Conservation (phyloP, 2,329 filamentous ascomycete genomes). For the Aureobasidium sp. region DNA sequence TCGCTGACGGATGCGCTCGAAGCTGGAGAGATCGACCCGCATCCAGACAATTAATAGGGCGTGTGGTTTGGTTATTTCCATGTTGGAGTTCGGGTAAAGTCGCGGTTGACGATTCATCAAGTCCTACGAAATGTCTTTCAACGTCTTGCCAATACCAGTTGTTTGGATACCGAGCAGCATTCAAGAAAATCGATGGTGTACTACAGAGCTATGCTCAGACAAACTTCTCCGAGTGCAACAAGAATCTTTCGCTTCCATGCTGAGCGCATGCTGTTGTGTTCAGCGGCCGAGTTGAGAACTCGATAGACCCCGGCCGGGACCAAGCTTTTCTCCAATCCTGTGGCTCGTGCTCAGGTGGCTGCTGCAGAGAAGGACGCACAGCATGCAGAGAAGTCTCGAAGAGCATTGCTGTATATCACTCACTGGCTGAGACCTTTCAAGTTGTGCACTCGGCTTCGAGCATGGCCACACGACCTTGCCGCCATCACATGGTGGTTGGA, state of each 20-base stretch:
- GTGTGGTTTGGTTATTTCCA: not conserved
- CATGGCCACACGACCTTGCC: not conserved
- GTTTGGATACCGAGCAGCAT: not conserved
- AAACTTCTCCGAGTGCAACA: not conserved
- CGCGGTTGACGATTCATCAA: not conserved
- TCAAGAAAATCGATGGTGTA: not conserved
- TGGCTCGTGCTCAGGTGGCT: not conserved
- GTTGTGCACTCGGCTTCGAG: not conserved
- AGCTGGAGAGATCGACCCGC: not conserved
- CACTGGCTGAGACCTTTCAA: not conserved
- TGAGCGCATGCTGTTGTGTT: not conserved
- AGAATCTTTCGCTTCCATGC: not conserved
- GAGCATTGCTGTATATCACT: not conserved
- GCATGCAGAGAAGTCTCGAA: not conserved
- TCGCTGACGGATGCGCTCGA: not conserved
- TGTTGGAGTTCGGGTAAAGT: not conserved
- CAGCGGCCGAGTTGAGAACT: not conserved
- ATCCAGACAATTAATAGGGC: not conserved
- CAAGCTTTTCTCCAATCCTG: not conserved
- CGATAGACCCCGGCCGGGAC: not conserved
- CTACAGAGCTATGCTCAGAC: not conserved
- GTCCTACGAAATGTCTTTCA: not conserved
- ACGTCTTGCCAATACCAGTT: not conserved
- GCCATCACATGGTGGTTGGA: not conserved
- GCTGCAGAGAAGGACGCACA: not conserved